Evolutionary conservation across 1,284 basidiomycete species (phyloP), one percentile per base, ranked within the genome.

Genomic region (Amylostereum chailletii): DNA sequence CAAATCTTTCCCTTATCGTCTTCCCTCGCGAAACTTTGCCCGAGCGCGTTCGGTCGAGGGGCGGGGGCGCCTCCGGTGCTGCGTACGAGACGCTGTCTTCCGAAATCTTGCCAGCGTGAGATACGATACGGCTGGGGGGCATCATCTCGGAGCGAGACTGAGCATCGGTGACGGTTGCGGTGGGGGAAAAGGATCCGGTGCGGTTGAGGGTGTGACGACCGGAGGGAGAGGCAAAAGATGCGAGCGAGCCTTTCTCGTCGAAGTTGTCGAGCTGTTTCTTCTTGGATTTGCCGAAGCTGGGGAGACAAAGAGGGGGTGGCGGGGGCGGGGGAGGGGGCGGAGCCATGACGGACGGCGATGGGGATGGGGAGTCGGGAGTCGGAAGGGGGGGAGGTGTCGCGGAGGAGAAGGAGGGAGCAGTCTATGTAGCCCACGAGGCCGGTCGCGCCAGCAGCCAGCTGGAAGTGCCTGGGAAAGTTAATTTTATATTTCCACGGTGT

Each of bases 1-100:
- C 82, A 59, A 68, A 76, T 5, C 62, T 55, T 45, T 63, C 68
- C 53, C 64, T 66, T 62, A 65, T 79, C 4, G 83, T 67, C 66
- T 47, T 61, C 56, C 51, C 68, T 63, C n/a, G 62, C 60, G 46
- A 65, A 56, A 70, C 71, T 53, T 66, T 65, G 19, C 19, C 19
- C 4, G 71, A 69, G 5, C 65, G 65, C 41, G 68, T 64, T 49
- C 66, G 64, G 46, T 65, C 61, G 50, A 70, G 58, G 55, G 56
- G 34, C 30, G 47, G 47, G 36, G 44, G 52, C 47, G 51, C 51
- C 56, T 11, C 55, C 3, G 63, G 55, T 33, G 64, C 53, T 31
- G 57, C 48, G 60, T 62, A 70, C 4, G 61, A 62, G 51, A 67
- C 65, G 7, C 63, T 61, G 51, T 71, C 70, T 32, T 62, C 60